phyloP scores from a whole-genome alignment of 176 grass and related monocot genomes.

The Zea mays region Zm-B73-REFERENCE-NAM-5.0 NC_050098.1:12440501-12441000 shows the following conservation, averaged over 20 bases:
- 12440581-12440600: background rate
- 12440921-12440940: background rate
- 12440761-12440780: background rate
- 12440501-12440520: background rate
- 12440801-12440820: background rate
- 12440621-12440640: background rate
- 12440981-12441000: background rate
- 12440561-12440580: background rate
- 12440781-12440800: background rate
- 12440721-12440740: background rate
- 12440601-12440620: background rate
- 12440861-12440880: background rate
- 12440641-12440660: background rate
- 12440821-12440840: background rate
- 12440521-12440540: background rate
- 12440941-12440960: background rate
- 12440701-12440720: background rate
- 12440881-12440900: background rate
- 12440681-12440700: background rate
- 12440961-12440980: background rate
- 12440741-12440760: background rate
- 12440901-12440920: background rate
- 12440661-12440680: background rate
- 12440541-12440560: background rate
- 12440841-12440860: background rate